Evolutionary conservation across 176 grass and related monocot species (phyloP).

Genomic region (Zea mays): Zm-B73-REFERENCE-NAM-5.0 NC_050096.1:215341501-215342000

Average conservation of each 20-base stretch:
- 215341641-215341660: constrained; percentile 27
- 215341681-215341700: constrained; percentile 1
- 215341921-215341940: too few relatives aligned
- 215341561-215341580: not conserved
- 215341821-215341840: too few relatives aligned
- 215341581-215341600: not conserved
- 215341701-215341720: constrained; percentile 31
- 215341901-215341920: too few relatives aligned
- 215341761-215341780: too few relatives aligned
- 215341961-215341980: too few relatives aligned
- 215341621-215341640: constrained; percentile 21
- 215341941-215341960: too few relatives aligned
- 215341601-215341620: not conserved
- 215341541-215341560: constrained; percentile 45
- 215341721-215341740: not conserved
- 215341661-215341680: constrained; percentile 21
- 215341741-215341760: not conserved
- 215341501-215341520: not conserved
- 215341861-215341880: too few relatives aligned
- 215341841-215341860: too few relatives aligned
- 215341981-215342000: too few relatives aligned
- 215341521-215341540: constrained; percentile 1
- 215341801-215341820: too few relatives aligned
- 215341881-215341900: too few relatives aligned
- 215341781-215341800: too few relatives aligned